These are phyloP conservation scores for Chrysanthemum lavandulifolium DNA, from an alignment of 129 eudicot genomes.

Conservation along the genomic window DNA sequence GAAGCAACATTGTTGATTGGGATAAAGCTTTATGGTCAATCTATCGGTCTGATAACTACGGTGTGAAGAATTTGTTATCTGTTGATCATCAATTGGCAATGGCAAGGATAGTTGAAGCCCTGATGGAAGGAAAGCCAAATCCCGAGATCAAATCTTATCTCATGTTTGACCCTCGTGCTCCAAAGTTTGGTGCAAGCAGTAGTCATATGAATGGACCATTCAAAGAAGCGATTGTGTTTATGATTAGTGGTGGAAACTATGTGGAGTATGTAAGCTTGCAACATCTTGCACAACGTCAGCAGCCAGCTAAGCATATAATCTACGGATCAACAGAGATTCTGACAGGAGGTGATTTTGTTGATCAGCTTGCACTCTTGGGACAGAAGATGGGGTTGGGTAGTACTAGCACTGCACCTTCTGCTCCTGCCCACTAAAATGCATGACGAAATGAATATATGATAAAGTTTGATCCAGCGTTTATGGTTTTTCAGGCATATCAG, in stretches of 20 bases:
- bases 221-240: no score
- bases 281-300: no score
- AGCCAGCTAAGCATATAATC: no score
- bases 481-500: no score
- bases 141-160: constrained; percentile 89
- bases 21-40: constrained; percentile 95
- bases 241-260: no score
- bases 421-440: constrained; percentile 28
- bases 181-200: constrained; percentile 65
- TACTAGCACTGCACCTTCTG: constrained; percentile 26
- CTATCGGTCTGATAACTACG: constrained; percentile 97
- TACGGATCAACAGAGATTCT: constrained; percentile 53
- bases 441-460: no score
- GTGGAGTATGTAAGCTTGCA: no score
- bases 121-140: constrained; percentile 91
- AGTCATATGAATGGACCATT: background rate
- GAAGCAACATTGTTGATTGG: constrained; percentile 93
- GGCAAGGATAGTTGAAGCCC: constrained; percentile 80
- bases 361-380: constrained; percentile 85
- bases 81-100: constrained; percentile 82
- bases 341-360: constrained; percentile 85
- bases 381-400: constrained; percentile 82
- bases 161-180: constrained; percentile 89
- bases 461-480: no score
- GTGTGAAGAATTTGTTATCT: constrained; percentile 82